Evolutionary conservation across 2,329 filamentous ascomycete species (phyloP), one percentile per base, ranked within the genome.

Genomic region (Periconia macrospinosa): DNA sequence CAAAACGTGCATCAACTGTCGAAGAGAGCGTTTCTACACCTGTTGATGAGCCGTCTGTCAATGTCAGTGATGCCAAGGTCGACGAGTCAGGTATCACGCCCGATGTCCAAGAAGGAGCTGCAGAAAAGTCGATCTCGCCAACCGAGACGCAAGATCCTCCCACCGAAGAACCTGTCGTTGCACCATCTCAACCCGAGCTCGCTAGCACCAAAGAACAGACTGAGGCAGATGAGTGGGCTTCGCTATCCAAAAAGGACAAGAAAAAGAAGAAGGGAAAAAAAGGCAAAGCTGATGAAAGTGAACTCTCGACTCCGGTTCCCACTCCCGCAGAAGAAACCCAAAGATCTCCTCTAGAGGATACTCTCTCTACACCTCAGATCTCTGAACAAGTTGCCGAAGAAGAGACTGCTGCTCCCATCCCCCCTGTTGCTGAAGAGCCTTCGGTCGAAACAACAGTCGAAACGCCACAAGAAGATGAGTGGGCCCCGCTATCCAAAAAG

Each of bases 181-280:
- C 33, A 13, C 33, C 33, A 37, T 37, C 33, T 37, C 11, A 6
- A 37, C 33, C 33, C 5, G 33, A 37, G 33, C 33, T 37, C 6
- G 3, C 23, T 8, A 27, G 23, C 8, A 37, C 11, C 11, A 37
- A 37, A 10, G 33, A 37, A n/a, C 18, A 48, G 19, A 41, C 46
- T 27, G 19, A 45, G 35, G 18, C 33, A 45, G 44, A 53, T 27
- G 49, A 46, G 7, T 55, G 53, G 50, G 35, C 44, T 15, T 56
- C 56, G 15, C 48, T 48, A 9, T 55, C 67, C 10, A 19, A 43
- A 3, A 69, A 70, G 50, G 61, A 66, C 33, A 64, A 63, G 55
- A 69, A 67, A 60, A 69, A 69, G 50, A 53, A 65, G 44, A 45
- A 45, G 23, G 43, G 43, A 33, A 45, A 33, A 17, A 44, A 44